phyloP scores from a whole-genome alignment of 805 yeast genomes.

The Teunomyces barrocoloradensis region DNA sequence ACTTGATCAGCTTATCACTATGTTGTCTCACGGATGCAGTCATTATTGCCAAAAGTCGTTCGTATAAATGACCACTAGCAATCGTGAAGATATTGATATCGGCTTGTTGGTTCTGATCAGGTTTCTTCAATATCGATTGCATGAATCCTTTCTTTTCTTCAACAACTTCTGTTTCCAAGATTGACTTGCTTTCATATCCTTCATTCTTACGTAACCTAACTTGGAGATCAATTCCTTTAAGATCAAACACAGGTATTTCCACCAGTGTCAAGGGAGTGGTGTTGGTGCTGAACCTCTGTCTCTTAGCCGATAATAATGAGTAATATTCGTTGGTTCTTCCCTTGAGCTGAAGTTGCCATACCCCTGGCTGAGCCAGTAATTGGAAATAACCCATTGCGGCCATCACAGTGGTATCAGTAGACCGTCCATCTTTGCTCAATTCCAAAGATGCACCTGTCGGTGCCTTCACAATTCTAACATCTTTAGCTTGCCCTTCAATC shows the following conservation, averaged over 20 bases:
- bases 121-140: background rate
- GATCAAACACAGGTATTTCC: constrained; percentile 1
- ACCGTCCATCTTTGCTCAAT: constrained; percentile 16
- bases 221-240: constrained; percentile 26
- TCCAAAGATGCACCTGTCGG: constrained; percentile 56
- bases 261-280: constrained; percentile 14
- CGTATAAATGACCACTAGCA: constrained; percentile 80
- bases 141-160: constrained; percentile 3
- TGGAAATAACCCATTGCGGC: constrained; percentile 82
- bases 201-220: constrained; percentile 45
- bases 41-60: constrained; percentile 74
- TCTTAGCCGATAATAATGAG: constrained; percentile 37
- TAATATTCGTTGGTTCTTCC: constrained; percentile 15
- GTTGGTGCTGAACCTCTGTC: constrained; percentile 39
- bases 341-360: constrained; percentile 54
- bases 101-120: constrained; percentile 36
- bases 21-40: constrained; percentile 69
- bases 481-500: constrained; percentile 70
- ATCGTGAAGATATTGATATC: constrained; percentile 78
- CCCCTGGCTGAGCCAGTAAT: constrained; percentile 69
- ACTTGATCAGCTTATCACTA: constrained; percentile 58
- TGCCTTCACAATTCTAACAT: constrained; percentile 30
- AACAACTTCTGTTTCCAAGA: constrained; percentile 11
- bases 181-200: constrained; percentile 12
- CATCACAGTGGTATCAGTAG: constrained; percentile 70